Evolutionary conservation across 805 yeast species (phyloP).

Genomic region (Nematodospora valgi): DNA sequence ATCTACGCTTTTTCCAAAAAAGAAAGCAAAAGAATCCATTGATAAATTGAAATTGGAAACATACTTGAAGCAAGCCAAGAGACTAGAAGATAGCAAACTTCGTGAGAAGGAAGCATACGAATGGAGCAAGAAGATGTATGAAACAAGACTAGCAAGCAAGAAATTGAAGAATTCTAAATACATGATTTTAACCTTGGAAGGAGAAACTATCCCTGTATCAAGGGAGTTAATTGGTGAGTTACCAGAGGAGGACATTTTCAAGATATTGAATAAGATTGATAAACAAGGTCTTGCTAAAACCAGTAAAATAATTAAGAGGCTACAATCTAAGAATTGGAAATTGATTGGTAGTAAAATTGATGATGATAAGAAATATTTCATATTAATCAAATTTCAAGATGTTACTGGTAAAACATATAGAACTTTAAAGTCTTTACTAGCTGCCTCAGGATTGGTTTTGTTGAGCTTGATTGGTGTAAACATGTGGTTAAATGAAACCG

Average conservation of each 20-base stretch:
- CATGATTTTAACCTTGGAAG: slow-evolving; percentile 31
- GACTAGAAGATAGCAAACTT: slow-evolving; percentile 42
- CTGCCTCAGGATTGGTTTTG: slow-evolving; percentile 24
- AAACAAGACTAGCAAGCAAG: not conserved
- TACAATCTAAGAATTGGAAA: slow-evolving; percentile 49
- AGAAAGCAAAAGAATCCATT: too few relatives aligned
- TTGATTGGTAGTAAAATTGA: slow-evolving; percentile 48
- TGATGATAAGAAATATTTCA: slow-evolving; percentile 13
- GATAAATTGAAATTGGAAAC: slow-evolving; percentile 27
- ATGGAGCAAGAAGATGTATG: slow-evolving; percentile 36
- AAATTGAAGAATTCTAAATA: slow-evolving; percentile 18
- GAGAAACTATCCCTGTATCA: slow-evolving; percentile 27
- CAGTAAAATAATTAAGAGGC: slow-evolving; percentile 33
- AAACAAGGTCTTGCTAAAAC: slow-evolving; percentile 32
- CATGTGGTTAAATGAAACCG: too few relatives aligned
- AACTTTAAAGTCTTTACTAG: slow-evolving; percentile 19
- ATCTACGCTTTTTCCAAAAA: too few relatives aligned
- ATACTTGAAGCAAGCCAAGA: slow-evolving; percentile 43
- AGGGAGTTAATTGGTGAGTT: slow-evolving; percentile 38
- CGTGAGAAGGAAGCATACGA: slow-evolving; percentile 51
- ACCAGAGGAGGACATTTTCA: slow-evolving; percentile 40
- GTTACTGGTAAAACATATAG: slow-evolving; percentile 4
- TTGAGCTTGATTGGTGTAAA: slow-evolving; percentile 20
- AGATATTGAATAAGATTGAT: slow-evolving; percentile 33
- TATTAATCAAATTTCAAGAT: slow-evolving; percentile 10